phyloP scores from a whole-genome alignment of 768 basidiomycete species.

The Lactifluus echinatus region DNA sequence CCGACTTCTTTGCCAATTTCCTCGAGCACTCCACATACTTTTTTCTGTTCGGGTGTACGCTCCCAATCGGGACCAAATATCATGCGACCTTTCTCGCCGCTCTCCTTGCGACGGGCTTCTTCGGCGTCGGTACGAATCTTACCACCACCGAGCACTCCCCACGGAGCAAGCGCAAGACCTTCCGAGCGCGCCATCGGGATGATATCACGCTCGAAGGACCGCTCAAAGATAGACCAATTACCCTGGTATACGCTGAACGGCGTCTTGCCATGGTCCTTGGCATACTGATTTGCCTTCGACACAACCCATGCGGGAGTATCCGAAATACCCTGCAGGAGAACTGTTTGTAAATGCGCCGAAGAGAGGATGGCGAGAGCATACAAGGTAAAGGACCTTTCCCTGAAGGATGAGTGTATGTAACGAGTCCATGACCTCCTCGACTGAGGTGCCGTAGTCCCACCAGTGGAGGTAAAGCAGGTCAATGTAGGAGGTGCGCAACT shows the following conservation, averaged over 20 bases:
- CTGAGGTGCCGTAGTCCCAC: constrained; percentile 45
- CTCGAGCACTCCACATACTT: constrained; percentile 30
- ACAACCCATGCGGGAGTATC: constrained; percentile 33
- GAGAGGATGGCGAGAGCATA: not conserved
- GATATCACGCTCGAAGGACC: constrained; percentile 35
- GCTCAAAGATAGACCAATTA: constrained; percentile 29
- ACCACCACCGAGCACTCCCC: constrained; percentile 33
- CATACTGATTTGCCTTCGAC: constrained; percentile 33
- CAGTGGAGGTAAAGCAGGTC: constrained; percentile 40
- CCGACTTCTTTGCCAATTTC: constrained; percentile 34
- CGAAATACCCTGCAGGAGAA: constrained; percentile 5
- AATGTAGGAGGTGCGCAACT: constrained; percentile 38
- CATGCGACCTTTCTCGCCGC: constrained; percentile 31
- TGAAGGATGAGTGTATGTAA: constrained; percentile 42
- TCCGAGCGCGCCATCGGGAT: constrained; percentile 30
- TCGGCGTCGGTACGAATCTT: constrained; percentile 33
- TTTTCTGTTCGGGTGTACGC: constrained; percentile 29
- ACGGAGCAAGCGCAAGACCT: constrained; percentile 35
- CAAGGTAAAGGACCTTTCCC: constrained; percentile 38
- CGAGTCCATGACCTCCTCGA: constrained; percentile 49
- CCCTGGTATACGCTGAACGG: constrained; percentile 31
- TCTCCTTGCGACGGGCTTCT: constrained; percentile 27
- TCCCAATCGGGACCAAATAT: constrained; percentile 24
- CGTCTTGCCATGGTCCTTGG: constrained; percentile 31
- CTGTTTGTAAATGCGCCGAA: not conserved